Evolutionary conservation across 768 basidiomycete species (phyloP).

Genomic region (Kwoniella heveanensis): DNA sequence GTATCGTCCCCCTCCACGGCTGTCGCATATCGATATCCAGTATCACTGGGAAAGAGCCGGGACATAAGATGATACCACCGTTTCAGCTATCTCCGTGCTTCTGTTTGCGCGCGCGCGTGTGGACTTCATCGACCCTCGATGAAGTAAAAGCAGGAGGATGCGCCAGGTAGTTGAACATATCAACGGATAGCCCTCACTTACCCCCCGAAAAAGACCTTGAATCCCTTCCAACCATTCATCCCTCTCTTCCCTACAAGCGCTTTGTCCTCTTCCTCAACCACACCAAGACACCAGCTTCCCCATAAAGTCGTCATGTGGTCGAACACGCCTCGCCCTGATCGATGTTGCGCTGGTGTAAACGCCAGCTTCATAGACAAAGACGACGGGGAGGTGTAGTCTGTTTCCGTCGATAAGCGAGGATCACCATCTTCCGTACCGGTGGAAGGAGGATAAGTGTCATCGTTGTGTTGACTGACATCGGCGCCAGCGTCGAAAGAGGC

Average conservation of each 20-base stretch:
- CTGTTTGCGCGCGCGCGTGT: too few relatives aligned
- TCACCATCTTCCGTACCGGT: background rate
- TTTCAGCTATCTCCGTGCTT: too few relatives aligned
- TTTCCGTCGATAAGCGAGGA: conserved; percentile 5
- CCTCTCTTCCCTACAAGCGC: conserved; percentile 25
- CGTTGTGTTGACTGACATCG: background rate
- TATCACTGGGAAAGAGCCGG: too few relatives aligned
- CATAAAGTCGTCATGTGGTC: conserved; percentile 55
- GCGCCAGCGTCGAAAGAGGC: conserved; percentile 4
- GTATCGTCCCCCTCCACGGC: conserved; percentile 39
- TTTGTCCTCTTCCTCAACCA: conserved; percentile 32
- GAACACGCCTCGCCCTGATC: conserved; percentile 50
- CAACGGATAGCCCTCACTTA: too few relatives aligned
- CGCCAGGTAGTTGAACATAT: too few relatives aligned
- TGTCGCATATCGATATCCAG: conserved; percentile 54
- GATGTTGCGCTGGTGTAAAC: conserved; percentile 55
- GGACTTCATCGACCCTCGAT: too few relatives aligned
- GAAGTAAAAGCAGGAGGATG: too few relatives aligned
- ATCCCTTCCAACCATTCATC: conserved; percentile 47
- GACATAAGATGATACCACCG: too few relatives aligned
- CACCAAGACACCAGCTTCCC: conserved; percentile 53
- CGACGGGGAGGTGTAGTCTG: conserved; percentile 5
- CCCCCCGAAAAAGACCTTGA: conserved; percentile 54
- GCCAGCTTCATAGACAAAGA: conserved; percentile 46
- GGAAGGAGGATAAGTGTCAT: conserved; percentile 9